A percentile compares a stretch with the other conserved stretches of the same genome.
Evolutionary conservation across 2,329 filamentous ascomycete genomes (phyloP).

Genomic region (Calycina herbarum): DNA sequence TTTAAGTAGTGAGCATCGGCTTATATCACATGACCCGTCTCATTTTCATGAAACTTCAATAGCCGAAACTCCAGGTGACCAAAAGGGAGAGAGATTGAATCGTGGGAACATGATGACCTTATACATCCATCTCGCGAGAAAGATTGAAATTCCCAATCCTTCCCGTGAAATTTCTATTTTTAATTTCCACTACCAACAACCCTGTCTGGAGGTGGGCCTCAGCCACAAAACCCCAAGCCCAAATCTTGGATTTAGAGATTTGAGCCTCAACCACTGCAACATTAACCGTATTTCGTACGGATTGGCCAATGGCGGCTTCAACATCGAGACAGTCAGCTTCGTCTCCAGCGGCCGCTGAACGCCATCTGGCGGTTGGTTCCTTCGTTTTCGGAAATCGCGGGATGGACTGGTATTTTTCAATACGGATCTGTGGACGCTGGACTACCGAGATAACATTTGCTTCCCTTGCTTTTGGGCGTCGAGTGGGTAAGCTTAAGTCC

Average conservation of each 20-base stretch:
- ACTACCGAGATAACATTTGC: not conserved
- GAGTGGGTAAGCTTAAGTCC: not conserved
- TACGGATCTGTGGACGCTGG: not conserved
- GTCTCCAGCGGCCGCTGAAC: not conserved
- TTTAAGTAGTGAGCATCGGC: not conserved
- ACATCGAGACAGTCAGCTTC: not conserved
- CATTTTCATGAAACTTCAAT: not conserved
- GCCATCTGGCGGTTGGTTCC: not conserved
- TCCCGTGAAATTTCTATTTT: constrained; percentile 1
- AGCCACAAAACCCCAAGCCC: not conserved
- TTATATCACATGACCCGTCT: no score
- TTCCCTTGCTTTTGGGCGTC: not conserved
- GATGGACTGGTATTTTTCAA: no score
- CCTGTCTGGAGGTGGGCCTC: not conserved
- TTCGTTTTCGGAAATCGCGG: not conserved
- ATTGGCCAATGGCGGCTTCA: not conserved
- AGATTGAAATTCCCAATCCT: not conserved
- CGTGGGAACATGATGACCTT: not conserved
- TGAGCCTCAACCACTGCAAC: not conserved
- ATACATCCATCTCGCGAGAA: not conserved
- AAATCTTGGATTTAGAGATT: not conserved
- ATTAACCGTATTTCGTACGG: not conserved
- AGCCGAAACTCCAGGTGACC: not conserved
- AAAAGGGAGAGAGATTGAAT: not conserved
- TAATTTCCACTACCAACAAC: not conserved